Percentiles rank a stretch among this genome's conserved stretches.
These are phyloP conservation scores for Tricholoma sp. DNA, from an alignment of 768 basidiomycete species.

Conservation along the genomic window DNA sequence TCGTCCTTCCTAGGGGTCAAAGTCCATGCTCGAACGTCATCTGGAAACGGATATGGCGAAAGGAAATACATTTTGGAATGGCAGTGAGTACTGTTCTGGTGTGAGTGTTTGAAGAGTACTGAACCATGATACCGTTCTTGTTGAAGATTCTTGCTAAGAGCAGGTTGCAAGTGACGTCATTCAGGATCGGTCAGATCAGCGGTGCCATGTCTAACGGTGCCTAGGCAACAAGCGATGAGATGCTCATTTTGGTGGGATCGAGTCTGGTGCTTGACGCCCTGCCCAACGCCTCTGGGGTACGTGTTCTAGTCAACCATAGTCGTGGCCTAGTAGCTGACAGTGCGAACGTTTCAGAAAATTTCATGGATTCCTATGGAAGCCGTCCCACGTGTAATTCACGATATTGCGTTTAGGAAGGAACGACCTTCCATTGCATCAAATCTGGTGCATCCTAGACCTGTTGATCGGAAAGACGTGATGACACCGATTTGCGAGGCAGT, in stretches of 20 bases:
- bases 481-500: conserved; percentile 12
- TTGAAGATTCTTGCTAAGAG: conserved; percentile 29
- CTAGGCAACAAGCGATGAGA: conserved; percentile 43
- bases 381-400: conserved; percentile 28
- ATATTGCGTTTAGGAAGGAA: conserved; percentile 19
- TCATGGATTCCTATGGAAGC: no score
- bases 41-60: conserved; percentile 40
- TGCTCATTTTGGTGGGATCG: conserved; percentile 37
- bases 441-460: no score
- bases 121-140: background rate
- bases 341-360: conserved; percentile 38
- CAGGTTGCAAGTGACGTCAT: no score
- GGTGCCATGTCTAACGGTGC: conserved; percentile 35
- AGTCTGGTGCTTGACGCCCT: no score
- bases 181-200: conserved; percentile 43
- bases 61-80: conserved; percentile 40
- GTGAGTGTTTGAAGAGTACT: background rate
- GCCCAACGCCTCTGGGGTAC: conserved; percentile 27
- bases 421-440: conserved; percentile 18
- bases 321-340: no score
- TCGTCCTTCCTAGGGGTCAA: conserved; percentile 7
- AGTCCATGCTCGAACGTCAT: no score
- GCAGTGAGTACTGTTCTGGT: conserved; percentile 8
- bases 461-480: conserved; percentile 28
- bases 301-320: no score